phyloP scores from a whole-genome alignment of 2,329 filamentous ascomycete species.

The Botrytis cinerea region DNA sequence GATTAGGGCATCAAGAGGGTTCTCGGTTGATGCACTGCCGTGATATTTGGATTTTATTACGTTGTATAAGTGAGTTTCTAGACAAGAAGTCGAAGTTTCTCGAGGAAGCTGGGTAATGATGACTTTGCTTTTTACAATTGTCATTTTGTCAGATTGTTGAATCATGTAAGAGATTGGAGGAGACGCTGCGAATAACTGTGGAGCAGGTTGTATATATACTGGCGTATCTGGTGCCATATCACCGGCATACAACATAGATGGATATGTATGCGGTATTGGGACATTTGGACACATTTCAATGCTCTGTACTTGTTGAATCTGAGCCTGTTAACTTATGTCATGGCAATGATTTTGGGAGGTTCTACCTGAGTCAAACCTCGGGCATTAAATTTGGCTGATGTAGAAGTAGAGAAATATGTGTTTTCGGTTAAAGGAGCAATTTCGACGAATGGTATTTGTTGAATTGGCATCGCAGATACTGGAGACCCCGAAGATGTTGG shows the following conservation, averaged over 20 bases:
- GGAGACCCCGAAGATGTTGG: not conserved
- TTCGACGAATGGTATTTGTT: not conserved
- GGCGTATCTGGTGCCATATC: constrained; percentile 21
- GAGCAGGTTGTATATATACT: constrained; percentile 13
- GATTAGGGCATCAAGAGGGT: constrained; percentile 20
- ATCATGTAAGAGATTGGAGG: not conserved
- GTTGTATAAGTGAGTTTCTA: constrained; percentile 25
- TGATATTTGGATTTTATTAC: not conserved
- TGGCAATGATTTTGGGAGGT: not conserved
- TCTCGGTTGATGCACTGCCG: not conserved
- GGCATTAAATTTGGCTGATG: not conserved
- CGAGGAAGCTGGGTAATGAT: constrained; percentile 32
- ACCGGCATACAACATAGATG: constrained; percentile 23
- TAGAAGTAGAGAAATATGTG: not conserved
- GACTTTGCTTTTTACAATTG: constrained; percentile 30
- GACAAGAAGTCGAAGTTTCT: constrained; percentile 8
- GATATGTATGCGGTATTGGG: not conserved
- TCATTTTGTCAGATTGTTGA: not conserved
- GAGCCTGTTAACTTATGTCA: not conserved
- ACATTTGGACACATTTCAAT: not conserved
- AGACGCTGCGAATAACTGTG: not conserved
- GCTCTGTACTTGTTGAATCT: constrained; percentile 6
- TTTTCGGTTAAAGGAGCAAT: not conserved
- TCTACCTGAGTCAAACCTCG: not conserved
- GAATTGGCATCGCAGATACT: not conserved